Evolutionary conservation across 164 flowering plant genomes (phyloP).

Genomic region (Cinnamomum micranthum): DNA sequence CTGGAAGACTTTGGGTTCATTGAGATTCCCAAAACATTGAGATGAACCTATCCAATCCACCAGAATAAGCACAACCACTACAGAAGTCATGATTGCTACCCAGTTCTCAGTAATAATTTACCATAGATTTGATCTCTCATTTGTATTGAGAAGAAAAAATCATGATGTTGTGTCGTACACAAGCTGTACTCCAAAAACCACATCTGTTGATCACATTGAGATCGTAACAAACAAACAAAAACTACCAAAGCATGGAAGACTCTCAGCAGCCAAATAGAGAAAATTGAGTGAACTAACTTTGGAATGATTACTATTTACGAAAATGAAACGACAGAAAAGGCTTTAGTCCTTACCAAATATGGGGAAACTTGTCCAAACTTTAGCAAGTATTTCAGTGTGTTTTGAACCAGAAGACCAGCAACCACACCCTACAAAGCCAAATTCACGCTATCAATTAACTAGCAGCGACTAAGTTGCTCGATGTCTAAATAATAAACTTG

Average conservation of each 20-base stretch:
- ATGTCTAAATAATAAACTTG: not conserved
- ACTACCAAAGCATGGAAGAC: no score
- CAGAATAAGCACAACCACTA: no score
- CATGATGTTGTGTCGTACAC: not conserved
- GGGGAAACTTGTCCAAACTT: constrained; percentile 89
- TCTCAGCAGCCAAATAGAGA: not conserved
- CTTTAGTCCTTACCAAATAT: constrained; percentile 60
- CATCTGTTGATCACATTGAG: not conserved
- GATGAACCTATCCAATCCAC: no score
- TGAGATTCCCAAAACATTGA: no score
- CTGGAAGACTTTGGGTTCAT: no score
- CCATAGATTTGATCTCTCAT: not conserved
- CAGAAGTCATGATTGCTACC: no score
- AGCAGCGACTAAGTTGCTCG: not conserved
- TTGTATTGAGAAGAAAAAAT: not conserved
- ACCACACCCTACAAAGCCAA: constrained; percentile 73
- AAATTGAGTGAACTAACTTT: not conserved
- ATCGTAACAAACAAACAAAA: not conserved
- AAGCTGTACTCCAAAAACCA: not conserved
- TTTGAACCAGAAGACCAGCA: constrained; percentile 96
- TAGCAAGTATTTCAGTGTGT: constrained; percentile 82
- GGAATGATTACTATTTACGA: not conserved
- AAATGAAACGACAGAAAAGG: not conserved
- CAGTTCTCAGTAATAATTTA: no score
- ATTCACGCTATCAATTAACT: not conserved